Percentiles rank a stretch among this genome's conserved stretches.
Evolutionary conservation across 192 early-diverging fungal species (phyloP).

Genomic region (Coemansia reversa): DNA sequence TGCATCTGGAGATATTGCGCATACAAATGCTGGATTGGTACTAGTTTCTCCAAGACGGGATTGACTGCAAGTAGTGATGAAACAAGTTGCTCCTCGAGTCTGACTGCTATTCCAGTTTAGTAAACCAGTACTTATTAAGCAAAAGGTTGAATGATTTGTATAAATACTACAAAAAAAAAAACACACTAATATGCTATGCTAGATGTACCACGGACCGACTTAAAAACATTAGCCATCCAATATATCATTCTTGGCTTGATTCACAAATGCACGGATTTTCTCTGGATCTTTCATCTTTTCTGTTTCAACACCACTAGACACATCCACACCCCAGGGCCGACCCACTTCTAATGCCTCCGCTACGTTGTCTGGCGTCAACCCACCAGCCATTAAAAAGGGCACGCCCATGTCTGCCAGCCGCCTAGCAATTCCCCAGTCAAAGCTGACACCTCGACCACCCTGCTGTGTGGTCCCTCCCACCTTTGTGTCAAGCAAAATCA

Average conservation of each 20-base stretch:
- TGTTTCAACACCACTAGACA: constrained; percentile 89
- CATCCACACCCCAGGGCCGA: constrained; percentile 86
- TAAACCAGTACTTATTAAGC: no score
- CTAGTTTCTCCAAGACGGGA: background rate
- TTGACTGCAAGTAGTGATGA: background rate
- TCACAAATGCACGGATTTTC: constrained; percentile 75
- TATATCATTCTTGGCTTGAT: constrained; percentile 39
- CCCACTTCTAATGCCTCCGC: constrained; percentile 65
- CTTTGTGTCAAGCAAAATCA: constrained; percentile 64
- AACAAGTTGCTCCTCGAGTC: background rate
- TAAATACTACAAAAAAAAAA: no score
- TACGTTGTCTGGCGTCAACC: constrained; percentile 82
- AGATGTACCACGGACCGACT: background rate
- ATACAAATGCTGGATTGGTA: constrained; percentile 12
- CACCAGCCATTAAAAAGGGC: constrained; percentile 86
- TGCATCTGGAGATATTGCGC: constrained; percentile 22
- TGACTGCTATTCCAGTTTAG: background rate
- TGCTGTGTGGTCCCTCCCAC: constrained; percentile 57
- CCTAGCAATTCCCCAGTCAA: constrained; percentile 83
- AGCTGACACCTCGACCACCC: constrained; percentile 76
- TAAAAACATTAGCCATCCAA: constrained; percentile 8
- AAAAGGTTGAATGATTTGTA: no score
- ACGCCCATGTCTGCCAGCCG: constrained; percentile 56
- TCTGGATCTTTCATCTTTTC: constrained; percentile 73
- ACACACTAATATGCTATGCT: no score